Percentiles rank a stretch among this genome's conserved stretches.
Evolutionary conservation across 208 protist genomes (phyloP).

Genomic region (Crithidia expoeki): DNA sequence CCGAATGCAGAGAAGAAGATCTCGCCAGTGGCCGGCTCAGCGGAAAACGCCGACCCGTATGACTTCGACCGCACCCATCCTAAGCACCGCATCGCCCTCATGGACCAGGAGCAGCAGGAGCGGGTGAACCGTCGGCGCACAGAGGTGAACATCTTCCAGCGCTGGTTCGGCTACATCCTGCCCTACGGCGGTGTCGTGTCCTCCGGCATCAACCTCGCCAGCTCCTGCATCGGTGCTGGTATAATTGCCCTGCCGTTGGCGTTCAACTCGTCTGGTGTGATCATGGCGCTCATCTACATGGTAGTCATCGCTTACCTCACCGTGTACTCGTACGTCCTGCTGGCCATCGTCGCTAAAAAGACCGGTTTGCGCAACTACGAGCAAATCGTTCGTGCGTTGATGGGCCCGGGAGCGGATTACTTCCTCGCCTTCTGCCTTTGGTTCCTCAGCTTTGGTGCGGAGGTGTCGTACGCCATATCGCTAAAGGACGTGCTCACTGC

Average conservation of each 20-base stretch:
- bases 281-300: conserved; percentile 46
- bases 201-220: conserved; percentile 55
- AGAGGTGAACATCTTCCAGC: conserved; percentile 28
- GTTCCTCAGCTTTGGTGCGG: conserved; percentile 54
- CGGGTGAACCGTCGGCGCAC: conserved; percentile 33
- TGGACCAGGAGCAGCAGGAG: conserved; percentile 23
- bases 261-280: conserved; percentile 51
- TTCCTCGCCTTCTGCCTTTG: conserved; percentile 62
- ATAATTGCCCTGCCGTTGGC: conserved; percentile 64
- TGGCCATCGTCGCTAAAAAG: conserved; percentile 38
- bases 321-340: conserved; percentile 63
- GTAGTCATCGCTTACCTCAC: conserved; percentile 42
- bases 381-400: conserved; percentile 40
- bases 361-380: conserved; percentile 56
- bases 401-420: conserved; percentile 60
- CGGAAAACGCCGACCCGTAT: conserved; percentile 24
- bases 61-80: conserved; percentile 23
- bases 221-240: conserved; percentile 57
- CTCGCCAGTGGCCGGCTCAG: background rate
- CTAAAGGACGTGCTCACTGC: conserved; percentile 65
- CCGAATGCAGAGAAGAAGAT: background rate
- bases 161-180: conserved; percentile 43
- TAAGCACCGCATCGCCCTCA: background rate
- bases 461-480: conserved; percentile 78
- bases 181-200: conserved; percentile 58